Conservation (phyloP, 2,329 filamentous ascomycete genomes). For the Emericellopsis cladophorae region DNA sequence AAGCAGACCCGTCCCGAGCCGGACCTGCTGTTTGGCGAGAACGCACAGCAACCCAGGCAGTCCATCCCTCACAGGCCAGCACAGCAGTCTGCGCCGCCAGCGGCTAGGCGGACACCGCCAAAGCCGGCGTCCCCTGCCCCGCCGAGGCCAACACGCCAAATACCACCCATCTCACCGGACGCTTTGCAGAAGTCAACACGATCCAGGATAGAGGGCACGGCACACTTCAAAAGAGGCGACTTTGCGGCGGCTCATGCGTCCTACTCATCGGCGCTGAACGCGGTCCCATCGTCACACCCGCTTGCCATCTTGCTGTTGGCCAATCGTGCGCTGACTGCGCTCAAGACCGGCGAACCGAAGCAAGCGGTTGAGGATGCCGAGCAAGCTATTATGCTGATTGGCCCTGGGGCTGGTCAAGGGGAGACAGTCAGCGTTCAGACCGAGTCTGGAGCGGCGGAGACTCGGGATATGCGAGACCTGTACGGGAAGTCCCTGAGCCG, state of each 20-base stretch:
- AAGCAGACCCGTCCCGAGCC: slow-evolving; percentile 29
- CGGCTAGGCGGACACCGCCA: slow-evolving; percentile 17
- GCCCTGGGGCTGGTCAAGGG: slow-evolving; percentile 61
- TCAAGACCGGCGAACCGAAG: slow-evolving; percentile 89
- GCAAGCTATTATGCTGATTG: slow-evolving; percentile 66
- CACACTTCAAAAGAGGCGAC: slow-evolving; percentile 89
- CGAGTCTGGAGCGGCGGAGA: slow-evolving; percentile 41
- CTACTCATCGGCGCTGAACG: slow-evolving; percentile 65
- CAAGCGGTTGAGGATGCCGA: slow-evolving; percentile 78
- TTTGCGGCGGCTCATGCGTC: slow-evolving; percentile 75
- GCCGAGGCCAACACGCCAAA: slow-evolving; percentile 38
- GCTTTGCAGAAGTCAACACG: slow-evolving; percentile 65
- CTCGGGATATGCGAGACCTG: slow-evolving; percentile 82
- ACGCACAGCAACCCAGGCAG: slow-evolving; percentile 20
- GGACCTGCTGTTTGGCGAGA: slow-evolving; percentile 49
- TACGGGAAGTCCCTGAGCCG: slow-evolving; percentile 88
- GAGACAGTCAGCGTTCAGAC: slow-evolving; percentile 63
- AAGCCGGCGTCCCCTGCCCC: slow-evolving; percentile 16
- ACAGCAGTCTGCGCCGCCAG: slow-evolving; percentile 24
- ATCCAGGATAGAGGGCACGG: slow-evolving; percentile 68
- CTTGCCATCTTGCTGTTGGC: slow-evolving; percentile 79
- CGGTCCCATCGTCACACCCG: slow-evolving; percentile 68
- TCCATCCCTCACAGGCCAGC: slow-evolving; percentile 22
- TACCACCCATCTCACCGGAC: slow-evolving; percentile 56
- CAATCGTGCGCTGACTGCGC: slow-evolving; percentile 77